These are phyloP conservation scores for Chernovozyma sophiae-reginae DNA, from an alignment of 1,139 yeast species.

Conservation along the genomic window DNA sequence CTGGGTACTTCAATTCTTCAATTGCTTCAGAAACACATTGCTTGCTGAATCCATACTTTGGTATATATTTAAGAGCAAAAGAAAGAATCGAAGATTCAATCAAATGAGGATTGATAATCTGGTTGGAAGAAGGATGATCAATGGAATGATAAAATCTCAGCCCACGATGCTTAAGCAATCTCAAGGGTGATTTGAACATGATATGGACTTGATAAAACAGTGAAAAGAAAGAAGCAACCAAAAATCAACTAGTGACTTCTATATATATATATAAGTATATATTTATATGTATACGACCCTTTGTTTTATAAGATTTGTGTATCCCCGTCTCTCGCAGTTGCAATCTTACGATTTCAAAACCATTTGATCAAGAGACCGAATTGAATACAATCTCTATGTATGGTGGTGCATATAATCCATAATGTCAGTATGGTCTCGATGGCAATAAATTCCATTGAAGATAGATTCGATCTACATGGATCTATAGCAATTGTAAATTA, in stretches of 20 bases:
- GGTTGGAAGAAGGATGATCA: slow-evolving; percentile 33
- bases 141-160: slow-evolving; percentile 29
- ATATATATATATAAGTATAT: no score
- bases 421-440: no score
- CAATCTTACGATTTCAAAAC: not conserved
- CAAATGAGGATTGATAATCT: slow-evolving; percentile 24
- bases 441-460: no score
- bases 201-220: not conserved
- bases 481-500: no score
- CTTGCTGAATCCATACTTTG: slow-evolving; percentile 64
- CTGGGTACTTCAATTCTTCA: slow-evolving; percentile 57
- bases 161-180: not conserved
- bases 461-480: no score
- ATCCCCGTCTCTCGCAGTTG: no score
- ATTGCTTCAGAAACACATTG: slow-evolving; percentile 60
- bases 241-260: no score
- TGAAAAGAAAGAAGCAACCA: not conserved
- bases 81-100: slow-evolving; percentile 33
- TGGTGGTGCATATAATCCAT: no score
- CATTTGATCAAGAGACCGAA: no score
- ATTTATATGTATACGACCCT: no score
- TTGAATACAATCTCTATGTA: no score
- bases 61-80: slow-evolving; percentile 50
- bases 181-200: not conserved
- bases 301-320: no score